These are phyloP conservation scores for Phytophthora pistaciae DNA, from an alignment of 352 stramenopile species.

Conservation along the genomic window DNA sequence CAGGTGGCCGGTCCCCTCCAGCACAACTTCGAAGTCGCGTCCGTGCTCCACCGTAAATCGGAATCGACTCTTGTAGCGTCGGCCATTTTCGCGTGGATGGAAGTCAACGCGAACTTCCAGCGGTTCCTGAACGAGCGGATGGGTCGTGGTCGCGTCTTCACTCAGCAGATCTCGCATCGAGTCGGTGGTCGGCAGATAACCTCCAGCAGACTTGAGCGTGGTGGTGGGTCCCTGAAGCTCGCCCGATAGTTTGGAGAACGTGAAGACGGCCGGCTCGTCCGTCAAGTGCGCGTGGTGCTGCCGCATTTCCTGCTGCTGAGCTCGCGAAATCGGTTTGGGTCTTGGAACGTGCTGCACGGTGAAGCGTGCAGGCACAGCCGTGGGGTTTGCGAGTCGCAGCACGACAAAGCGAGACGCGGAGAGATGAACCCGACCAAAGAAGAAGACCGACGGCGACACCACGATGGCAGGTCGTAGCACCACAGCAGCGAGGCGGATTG, in stretches of 20 bases:
- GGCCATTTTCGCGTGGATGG: constrained; percentile 38
- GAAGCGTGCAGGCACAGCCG: constrained; percentile 63
- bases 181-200: constrained; percentile 44
- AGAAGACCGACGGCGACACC: constrained; percentile 70
- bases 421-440: constrained; percentile 75
- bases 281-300: constrained; percentile 59
- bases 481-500: constrained; percentile 50
- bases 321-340: constrained; percentile 59
- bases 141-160: constrained; percentile 29
- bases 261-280: constrained; percentile 74
- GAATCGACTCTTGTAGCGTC: constrained; percentile 72
- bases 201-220: constrained; percentile 59
- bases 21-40: constrained; percentile 72
- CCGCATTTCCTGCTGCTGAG: constrained; percentile 63
- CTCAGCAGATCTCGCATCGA: constrained; percentile 47
- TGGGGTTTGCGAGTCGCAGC: constrained; percentile 73
- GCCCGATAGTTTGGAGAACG: constrained; percentile 51
- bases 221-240: constrained; percentile 65
- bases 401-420: constrained; percentile 49
- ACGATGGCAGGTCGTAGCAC: constrained; percentile 65
- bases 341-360: constrained; percentile 61
- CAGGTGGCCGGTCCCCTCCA: constrained; percentile 76
- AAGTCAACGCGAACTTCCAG: constrained; percentile 67
- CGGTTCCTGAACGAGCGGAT: constrained; percentile 49
- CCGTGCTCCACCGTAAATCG: constrained; percentile 71